A percentile compares a stretch with the other conserved stretches of the same genome.
Evolutionary conservation across 2,329 filamentous ascomycete species (phyloP).

Genomic region (Sporothrix phasma): DNA sequence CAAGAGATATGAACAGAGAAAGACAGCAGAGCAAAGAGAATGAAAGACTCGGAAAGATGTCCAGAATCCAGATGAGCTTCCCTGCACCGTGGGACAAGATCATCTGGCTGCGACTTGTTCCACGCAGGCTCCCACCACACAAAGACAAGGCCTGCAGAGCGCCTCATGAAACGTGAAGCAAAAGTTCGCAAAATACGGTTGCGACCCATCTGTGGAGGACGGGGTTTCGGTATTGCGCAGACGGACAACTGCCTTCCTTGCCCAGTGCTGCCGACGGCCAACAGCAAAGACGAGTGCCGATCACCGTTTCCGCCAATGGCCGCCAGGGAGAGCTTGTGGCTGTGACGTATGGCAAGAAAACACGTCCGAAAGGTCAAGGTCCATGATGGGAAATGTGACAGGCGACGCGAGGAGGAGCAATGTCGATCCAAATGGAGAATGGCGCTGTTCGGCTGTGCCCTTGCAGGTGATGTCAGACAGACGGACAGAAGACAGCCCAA

Average conservation of each 20-base stretch:
- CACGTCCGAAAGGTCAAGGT: background rate
- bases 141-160: background rate
- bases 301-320: background rate
- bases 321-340: background rate
- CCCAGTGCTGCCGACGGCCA: background rate
- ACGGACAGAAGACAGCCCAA: background rate
- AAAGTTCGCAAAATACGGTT: background rate
- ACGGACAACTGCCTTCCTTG: background rate
- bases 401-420: background rate
- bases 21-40: no score
- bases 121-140: background rate
- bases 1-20: no score
- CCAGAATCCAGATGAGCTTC: no score
- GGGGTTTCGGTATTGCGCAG: background rate
- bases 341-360: background rate
- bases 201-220: background rate
- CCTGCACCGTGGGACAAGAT: background rate
- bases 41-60: background rate
- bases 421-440: slow-evolving; percentile 2
- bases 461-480: background rate
- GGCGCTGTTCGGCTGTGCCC: background rate
- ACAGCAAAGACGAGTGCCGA: background rate
- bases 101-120: background rate
- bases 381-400: background rate
- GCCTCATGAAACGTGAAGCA: background rate